Conservation (phyloP, 2,329 filamentous ascomycete genomes). For the Aureobasidium zeae region DNA sequence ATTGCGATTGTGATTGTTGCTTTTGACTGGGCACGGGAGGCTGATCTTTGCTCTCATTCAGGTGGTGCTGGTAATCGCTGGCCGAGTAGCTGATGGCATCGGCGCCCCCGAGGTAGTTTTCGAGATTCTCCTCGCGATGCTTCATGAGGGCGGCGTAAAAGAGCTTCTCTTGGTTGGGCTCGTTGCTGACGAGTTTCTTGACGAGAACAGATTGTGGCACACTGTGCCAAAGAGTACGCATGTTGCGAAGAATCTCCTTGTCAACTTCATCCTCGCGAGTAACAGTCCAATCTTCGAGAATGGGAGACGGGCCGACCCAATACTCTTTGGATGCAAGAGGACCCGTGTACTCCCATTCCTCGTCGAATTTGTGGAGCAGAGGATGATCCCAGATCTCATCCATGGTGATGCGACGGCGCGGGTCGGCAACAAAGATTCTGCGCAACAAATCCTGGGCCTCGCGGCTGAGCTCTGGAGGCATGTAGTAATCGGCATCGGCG, state of each 20-base stretch:
- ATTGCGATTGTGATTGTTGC: constrained; percentile 44
- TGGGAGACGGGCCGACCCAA: constrained; percentile 44
- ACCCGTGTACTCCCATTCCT: constrained; percentile 57
- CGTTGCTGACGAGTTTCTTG: constrained; percentile 49
- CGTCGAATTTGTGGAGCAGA: constrained; percentile 72
- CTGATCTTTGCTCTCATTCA: constrained; percentile 25
- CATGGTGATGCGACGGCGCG: constrained; percentile 68
- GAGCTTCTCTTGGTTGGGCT: constrained; percentile 77
- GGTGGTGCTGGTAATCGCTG: constrained; percentile 81
- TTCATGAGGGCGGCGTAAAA: constrained; percentile 81
- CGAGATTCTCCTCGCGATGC: constrained; percentile 74
- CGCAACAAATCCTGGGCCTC: constrained; percentile 71
- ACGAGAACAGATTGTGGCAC: constrained; percentile 64
- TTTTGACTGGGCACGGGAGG: constrained; percentile 28
- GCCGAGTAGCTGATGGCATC: constrained; percentile 63
- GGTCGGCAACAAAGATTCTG: constrained; percentile 69
- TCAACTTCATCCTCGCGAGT: constrained; percentile 62
- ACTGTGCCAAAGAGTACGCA: constrained; percentile 86
- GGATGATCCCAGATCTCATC: constrained; percentile 78
- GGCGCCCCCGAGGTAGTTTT: constrained; percentile 70
- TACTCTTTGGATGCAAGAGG: constrained; percentile 41
- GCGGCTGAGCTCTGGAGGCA: constrained; percentile 44
- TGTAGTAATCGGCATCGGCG: constrained; percentile 40
- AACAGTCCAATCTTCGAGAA: constrained; percentile 53
- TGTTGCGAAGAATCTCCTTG: constrained; percentile 68